phyloP scores from a whole-genome alignment of 306 rosid genomes.

The Adenanthera pavonina region DNA sequence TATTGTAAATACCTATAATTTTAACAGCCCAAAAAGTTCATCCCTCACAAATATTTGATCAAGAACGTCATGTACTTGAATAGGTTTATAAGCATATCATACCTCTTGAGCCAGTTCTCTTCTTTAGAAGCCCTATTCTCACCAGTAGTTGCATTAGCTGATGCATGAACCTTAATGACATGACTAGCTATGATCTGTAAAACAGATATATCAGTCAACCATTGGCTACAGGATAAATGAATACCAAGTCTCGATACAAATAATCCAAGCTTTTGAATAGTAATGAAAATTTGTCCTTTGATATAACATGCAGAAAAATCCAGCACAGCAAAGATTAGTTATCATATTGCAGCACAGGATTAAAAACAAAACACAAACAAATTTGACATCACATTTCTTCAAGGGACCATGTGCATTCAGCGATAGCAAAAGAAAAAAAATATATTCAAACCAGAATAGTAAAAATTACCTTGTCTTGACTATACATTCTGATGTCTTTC shows the following conservation, averaged over 20 bases:
- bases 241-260: conserved; percentile 27
- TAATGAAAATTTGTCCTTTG: conserved; percentile 10
- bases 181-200: conserved; percentile 91
- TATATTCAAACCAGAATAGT: conserved; percentile 24
- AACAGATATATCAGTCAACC: conserved; percentile 40
- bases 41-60: conserved; percentile 32
- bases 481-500: conserved; percentile 91
- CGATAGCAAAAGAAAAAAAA: not conserved
- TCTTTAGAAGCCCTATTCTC: conserved; percentile 69
- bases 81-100: conserved; percentile 20
- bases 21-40: conserved; percentile 36
- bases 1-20: conserved; percentile 82
- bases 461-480: conserved; percentile 87
- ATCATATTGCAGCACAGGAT: not conserved
- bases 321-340: not conserved
- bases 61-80: conserved; percentile 27
- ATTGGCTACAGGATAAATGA: conserved; percentile 26
- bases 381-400: not conserved
- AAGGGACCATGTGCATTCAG: not conserved
- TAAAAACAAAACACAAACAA: conserved; percentile 5
- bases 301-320: not conserved
- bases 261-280: conserved; percentile 24
- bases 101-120: conserved; percentile 98
- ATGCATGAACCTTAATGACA: conserved; percentile 85
- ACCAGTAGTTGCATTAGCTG: conserved; percentile 65